Base-by-base conservation (phyloP, 257 asterid genomes). In the Ballota nigra region DNA sequence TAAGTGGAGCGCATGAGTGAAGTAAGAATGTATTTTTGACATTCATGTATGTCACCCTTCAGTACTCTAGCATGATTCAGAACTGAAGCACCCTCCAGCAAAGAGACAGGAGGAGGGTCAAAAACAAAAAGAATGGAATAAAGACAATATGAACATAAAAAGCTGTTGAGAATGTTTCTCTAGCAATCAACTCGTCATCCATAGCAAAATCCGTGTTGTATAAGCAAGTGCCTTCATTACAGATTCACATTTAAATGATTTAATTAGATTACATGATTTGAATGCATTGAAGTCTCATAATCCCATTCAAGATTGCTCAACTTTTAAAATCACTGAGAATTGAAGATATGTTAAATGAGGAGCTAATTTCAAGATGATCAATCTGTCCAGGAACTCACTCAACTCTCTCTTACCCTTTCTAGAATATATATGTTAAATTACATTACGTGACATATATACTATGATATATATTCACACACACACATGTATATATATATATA, bases 191-290 rank as follows among this genome's bases (percentile, higher is more conserved):
- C 77, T 60, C 66, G 29, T 51, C 28, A 24, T 51, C 62, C 57
- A 23, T 63, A 53, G 73, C 70, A 61, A 68, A 66, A 51, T 72
- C 66, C 72, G 58, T 68, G 69, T 62, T 74, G 34, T 53, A 12
- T 64, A 22, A 60, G 24, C 75, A 24, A 16, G 40, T 55, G 47
- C 68, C 73, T 63, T 68, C 40, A 34, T 74, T 69, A 56, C 33
- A 40, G 64, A 66, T 74, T 77, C 74, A 53, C 67, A 40, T 74
- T 72, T 36, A 36, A 36, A 36, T 36, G 43, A 36, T 36, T 36
- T 77, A 77, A 49, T 40, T 73, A 59, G 67, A 77, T 63, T 34
- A 57, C 70, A 51, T 51, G 64, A 69, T 76, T 72, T 56, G 53
- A 70, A 73, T 66, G 60, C 66, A 60, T 58, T 45, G 36, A 71